Percentiles rank a stretch among this genome's conserved stretches.
Conservation (phyloP, 2,329 filamentous ascomycete species). For the Rhynchosporium secalis region DNA sequence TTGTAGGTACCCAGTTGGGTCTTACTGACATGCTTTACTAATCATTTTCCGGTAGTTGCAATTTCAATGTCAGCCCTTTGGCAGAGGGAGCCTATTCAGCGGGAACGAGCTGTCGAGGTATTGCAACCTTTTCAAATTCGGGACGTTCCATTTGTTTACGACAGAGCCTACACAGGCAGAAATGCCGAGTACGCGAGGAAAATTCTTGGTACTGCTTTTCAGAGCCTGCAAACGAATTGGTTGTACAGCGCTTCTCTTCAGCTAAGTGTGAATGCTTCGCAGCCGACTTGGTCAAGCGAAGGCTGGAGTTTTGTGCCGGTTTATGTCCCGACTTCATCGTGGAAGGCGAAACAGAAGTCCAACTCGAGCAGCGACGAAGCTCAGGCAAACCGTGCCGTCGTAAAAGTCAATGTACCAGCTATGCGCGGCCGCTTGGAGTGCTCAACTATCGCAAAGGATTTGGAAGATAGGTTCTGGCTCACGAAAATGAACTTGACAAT, state of each 20-base stretch:
- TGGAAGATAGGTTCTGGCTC: neutral
- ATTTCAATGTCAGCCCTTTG: constrained; percentile 1
- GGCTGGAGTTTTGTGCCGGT: neutral
- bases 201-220: neutral
- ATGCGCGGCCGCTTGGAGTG: neutral
- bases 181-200: neutral
- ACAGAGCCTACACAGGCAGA: neutral
- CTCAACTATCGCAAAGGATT: neutral
- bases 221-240: neutral
- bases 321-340: neutral
- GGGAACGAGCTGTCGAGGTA: neutral
- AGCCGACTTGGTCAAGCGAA: neutral
- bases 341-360: no score
- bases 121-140: neutral
- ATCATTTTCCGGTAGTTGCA: neutral
- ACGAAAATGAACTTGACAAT: neutral
- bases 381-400: neutral
- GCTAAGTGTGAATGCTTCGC: neutral
- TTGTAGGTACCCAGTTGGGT: neutral
- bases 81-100: neutral
- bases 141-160: neutral
- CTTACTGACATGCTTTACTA: neutral
- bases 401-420: neutral
- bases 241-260: constrained; percentile 1
- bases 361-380: neutral